Evolutionary conservation across 768 basidiomycete species (phyloP).

Genomic region (Kwoniella sp.): DNA sequence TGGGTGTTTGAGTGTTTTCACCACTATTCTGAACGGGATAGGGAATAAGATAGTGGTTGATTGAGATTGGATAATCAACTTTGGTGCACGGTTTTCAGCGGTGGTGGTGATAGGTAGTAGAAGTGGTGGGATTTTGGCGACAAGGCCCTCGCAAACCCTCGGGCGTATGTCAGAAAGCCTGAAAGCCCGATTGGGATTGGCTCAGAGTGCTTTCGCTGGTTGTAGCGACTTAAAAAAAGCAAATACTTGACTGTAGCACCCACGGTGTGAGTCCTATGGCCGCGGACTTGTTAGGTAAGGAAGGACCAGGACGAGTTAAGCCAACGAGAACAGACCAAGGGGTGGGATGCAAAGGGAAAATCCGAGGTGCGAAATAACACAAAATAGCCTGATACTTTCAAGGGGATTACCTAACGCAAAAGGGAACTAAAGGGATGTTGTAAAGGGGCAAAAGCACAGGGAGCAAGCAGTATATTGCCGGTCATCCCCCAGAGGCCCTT

Average conservation of each 20-base stretch:
- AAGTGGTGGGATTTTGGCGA: not conserved
- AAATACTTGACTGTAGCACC: too few species aligned
- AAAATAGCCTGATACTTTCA: not conserved
- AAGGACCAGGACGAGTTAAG: not conserved
- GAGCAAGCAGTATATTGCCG: not conserved
- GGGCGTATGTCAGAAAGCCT: too few species aligned
- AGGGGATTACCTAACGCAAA: not conserved
- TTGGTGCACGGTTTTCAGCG: not conserved
- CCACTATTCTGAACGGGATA: not conserved
- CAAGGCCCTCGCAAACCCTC: not conserved
- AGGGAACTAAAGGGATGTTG: not conserved
- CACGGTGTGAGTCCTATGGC: not conserved
- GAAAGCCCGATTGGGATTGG: constrained; percentile 1
- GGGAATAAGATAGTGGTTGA: constrained; percentile 8
- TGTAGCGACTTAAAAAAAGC: too few species aligned
- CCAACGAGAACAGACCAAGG: not conserved
- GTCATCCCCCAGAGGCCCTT: not conserved
- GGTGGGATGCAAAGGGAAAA: not conserved
- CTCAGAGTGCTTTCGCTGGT: not conserved
- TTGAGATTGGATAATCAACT: not conserved
- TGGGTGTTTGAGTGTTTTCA: constrained; percentile 7
- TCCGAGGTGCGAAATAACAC: constrained; percentile 1
- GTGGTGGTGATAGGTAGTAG: not conserved
- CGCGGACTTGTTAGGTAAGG: not conserved
- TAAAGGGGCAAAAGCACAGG: not conserved